Evolutionary conservation across 1,284 basidiomycete species (phyloP).

Genomic region (Apiotrichum montevideense): DNA sequence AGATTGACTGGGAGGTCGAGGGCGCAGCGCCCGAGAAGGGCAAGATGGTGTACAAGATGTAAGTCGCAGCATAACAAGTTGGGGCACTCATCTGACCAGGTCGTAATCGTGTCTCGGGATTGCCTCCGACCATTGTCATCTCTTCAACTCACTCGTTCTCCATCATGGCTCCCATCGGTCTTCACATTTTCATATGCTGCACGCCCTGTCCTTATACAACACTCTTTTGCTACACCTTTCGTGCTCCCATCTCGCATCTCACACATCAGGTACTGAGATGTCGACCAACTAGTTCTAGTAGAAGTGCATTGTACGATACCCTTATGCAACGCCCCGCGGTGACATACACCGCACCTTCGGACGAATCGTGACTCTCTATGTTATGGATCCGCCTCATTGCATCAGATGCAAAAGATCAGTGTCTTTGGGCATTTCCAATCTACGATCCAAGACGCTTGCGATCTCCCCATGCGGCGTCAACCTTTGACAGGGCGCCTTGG

Average conservation of each 20-base stretch:
- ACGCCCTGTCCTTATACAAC: neutral
- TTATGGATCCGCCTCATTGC: neutral
- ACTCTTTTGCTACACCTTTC: neutral
- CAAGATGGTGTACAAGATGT: conserved; percentile 51
- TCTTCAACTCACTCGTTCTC: neutral
- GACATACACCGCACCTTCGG: neutral
- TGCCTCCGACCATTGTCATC: neutral
- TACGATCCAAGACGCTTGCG: conserved; percentile 39
- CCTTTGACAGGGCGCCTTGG: conserved; percentile 46
- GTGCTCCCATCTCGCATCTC: neutral
- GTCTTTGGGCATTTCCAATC: neutral
- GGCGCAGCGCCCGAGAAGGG: conserved; percentile 43
- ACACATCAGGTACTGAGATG: conserved; percentile 25
- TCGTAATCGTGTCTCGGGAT: conserved; percentile 21
- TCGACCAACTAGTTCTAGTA: conserved; percentile 7
- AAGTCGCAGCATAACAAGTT: conserved; percentile 19
- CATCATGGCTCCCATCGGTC: conserved; percentile 3
- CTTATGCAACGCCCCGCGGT: conserved; percentile 8
- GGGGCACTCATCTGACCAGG: conserved; percentile 38
- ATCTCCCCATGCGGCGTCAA: conserved; percentile 48
- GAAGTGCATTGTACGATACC: conserved; percentile 24
- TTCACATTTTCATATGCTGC: neutral
- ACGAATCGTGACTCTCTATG: neutral
- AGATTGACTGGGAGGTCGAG: conserved; percentile 61
- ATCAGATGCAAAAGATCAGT: neutral